Evolutionary conservation across 1,139 yeast species (phyloP).

Genomic region (Magnusiomyces magnusii): DNA sequence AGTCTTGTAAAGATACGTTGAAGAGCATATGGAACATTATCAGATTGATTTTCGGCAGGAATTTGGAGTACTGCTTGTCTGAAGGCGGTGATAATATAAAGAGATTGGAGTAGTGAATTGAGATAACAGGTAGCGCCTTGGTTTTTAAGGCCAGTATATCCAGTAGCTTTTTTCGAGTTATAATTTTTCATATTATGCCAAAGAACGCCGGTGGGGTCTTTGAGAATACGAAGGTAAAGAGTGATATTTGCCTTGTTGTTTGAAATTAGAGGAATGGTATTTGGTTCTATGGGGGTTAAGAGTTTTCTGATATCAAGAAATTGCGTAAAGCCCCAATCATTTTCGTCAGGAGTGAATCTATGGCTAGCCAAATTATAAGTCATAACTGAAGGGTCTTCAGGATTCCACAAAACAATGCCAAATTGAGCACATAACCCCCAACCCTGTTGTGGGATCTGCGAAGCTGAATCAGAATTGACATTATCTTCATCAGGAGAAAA

Average conservation of each 20-base stretch:
- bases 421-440: constrained; percentile 94
- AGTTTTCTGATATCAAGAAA: constrained; percentile 56
- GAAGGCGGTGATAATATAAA: constrained; percentile 76
- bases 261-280: constrained; percentile 42
- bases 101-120: constrained; percentile 84
- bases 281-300: constrained; percentile 22
- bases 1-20: constrained; percentile 81
- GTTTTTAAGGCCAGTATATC: constrained; percentile 86
- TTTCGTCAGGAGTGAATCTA: constrained; percentile 62
- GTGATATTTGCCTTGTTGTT: constrained; percentile 61
- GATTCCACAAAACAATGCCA: constrained; percentile 79
- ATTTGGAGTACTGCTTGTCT: constrained; percentile 82
- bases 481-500: constrained; percentile 19
- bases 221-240: constrained; percentile 66
- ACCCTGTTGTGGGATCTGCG: constrained; percentile 9
- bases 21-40: constrained; percentile 70
- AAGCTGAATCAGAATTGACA: constrained; percentile 28
- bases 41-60: constrained; percentile 57
- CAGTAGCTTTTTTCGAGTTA: constrained; percentile 81
- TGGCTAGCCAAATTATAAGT: constrained; percentile 65
- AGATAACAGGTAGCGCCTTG: constrained; percentile 98
- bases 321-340: constrained; percentile 95
- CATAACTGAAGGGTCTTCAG: constrained; percentile 54
- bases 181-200: constrained; percentile 86
- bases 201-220: constrained; percentile 87